A percentile compares a stretch with the other conserved stretches of the same genome.
Conservation (phyloP, 2,329 filamentous ascomycete species). For the Colletotrichum liaoningense region DNA sequence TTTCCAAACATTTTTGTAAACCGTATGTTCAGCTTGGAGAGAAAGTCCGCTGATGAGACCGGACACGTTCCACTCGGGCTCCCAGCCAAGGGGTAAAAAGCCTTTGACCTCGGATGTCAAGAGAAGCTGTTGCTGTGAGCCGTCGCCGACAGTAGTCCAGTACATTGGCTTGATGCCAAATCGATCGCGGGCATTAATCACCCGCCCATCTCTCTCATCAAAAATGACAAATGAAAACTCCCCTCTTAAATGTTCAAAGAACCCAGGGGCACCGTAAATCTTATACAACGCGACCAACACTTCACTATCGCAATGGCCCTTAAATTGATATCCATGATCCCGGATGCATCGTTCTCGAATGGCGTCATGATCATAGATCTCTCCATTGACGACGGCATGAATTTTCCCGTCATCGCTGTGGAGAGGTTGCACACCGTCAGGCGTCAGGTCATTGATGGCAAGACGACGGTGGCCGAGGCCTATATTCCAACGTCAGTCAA, state of each 20-base stretch:
- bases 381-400: slow-evolving; percentile 69
- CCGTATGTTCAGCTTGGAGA: slow-evolving; percentile 56
- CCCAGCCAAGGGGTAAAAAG: slow-evolving; percentile 62
- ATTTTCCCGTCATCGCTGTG: slow-evolving; percentile 49
- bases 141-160: slow-evolving; percentile 49
- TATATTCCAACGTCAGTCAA: not conserved
- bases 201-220: slow-evolving; percentile 50
- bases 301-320: slow-evolving; percentile 60
- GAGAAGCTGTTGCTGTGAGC: slow-evolving; percentile 48
- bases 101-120: slow-evolving; percentile 66
- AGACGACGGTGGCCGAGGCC: slow-evolving; percentile 61
- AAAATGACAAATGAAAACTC: slow-evolving; percentile 66
- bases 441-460: slow-evolving; percentile 62
- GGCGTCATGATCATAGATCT: slow-evolving; percentile 65
- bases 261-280: slow-evolving; percentile 52
- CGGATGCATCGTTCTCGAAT: slow-evolving; percentile 50
- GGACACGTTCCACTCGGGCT: slow-evolving; percentile 63
- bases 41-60: slow-evolving; percentile 57
- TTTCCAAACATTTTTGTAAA: slow-evolving; percentile 60
- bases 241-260: slow-evolving; percentile 57
- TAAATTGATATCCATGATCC: slow-evolving; percentile 55
- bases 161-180: slow-evolving; percentile 70
- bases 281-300: slow-evolving; percentile 64
- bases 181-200: slow-evolving; percentile 63
- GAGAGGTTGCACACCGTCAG: slow-evolving; percentile 58